phyloP scores from a whole-genome alignment of 176 grass and related monocot genomes.

The Canna indica region DNA sequence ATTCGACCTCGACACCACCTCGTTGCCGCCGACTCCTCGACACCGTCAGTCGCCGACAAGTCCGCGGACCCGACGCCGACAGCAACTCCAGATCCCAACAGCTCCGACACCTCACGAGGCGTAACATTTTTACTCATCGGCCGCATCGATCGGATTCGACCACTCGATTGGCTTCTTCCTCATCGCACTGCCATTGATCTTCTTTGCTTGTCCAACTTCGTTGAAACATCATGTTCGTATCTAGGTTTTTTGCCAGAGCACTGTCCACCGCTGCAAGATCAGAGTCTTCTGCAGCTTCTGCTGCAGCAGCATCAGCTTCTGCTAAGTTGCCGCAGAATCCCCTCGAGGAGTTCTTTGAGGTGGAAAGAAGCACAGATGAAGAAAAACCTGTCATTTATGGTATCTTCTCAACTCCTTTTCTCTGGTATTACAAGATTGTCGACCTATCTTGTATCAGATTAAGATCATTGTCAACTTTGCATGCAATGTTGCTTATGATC shows the following conservation, averaged over 20 bases:
- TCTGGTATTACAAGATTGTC: not conserved
- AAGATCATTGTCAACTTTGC: not conserved
- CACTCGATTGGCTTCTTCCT: too few species aligned
- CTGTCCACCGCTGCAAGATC: conserved; percentile 38
- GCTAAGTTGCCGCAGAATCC: conserved; percentile 54
- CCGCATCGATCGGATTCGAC: too few species aligned
- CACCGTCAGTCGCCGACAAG: too few species aligned
- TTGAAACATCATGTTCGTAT: conserved; percentile 59
- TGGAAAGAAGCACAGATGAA: conserved; percentile 60
- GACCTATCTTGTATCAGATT: not conserved
- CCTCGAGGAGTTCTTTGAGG: conserved; percentile 90
- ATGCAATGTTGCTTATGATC: not conserved
- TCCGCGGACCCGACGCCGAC: too few species aligned
- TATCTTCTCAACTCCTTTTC: conserved; percentile 1
- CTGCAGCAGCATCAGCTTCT: conserved; percentile 21
- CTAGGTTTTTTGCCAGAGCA: conserved; percentile 41
- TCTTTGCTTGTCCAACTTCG: too few species aligned
- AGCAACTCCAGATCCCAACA: too few species aligned
- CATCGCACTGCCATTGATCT: too few species aligned
- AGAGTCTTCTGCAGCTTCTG: conserved; percentile 30
- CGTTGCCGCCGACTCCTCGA: too few species aligned
- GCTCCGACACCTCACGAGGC: too few species aligned
- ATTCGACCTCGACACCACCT: too few species aligned
- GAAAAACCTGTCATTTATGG: conserved; percentile 66
- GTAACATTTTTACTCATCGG: too few species aligned